phyloP scores from a whole-genome alignment of 208 protist species.

The Leishmania amazonensis region DNA sequence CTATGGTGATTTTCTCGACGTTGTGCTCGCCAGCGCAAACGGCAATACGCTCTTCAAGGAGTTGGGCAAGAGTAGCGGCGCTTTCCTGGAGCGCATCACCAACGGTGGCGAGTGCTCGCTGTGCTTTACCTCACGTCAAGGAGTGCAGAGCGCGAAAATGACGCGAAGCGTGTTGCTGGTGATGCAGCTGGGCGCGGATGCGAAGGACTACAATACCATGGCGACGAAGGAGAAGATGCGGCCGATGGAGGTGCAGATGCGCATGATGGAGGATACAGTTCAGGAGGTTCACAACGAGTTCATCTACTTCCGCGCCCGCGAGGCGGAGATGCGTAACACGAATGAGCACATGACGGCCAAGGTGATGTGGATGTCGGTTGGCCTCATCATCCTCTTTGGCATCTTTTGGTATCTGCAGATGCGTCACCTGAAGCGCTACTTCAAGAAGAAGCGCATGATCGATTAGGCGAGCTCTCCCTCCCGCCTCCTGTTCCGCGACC shows the following conservation, averaged over 20 bases:
- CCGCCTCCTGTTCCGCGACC: background rate
- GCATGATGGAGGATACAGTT: conserved; percentile 87
- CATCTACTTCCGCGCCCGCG: conserved; percentile 85
- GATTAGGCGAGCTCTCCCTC: conserved; percentile 43
- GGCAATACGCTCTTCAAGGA: conserved; percentile 21
- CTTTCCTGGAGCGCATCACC: conserved; percentile 37
- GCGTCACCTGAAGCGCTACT: conserved; percentile 82
- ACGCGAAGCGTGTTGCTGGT: conserved; percentile 16
- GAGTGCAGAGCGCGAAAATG: background rate
- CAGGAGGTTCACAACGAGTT: conserved; percentile 85
- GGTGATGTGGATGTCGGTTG: conserved; percentile 66
- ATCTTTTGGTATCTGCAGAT: conserved; percentile 75
- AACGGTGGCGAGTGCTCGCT: conserved; percentile 70
- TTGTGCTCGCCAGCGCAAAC: conserved; percentile 28
- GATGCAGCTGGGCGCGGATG: conserved; percentile 48
- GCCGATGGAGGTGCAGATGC: conserved; percentile 91
- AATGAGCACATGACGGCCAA: conserved; percentile 83
- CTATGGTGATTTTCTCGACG: conserved; percentile 75
- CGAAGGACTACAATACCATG: conserved; percentile 67
- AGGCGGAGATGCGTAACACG: conserved; percentile 86
- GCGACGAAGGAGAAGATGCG: conserved; percentile 88
- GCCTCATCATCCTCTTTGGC: conserved; percentile 68
- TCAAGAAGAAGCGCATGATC: conserved; percentile 92
- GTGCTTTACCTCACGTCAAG: conserved; percentile 62
- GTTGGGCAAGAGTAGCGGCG: conserved; percentile 36